A percentile compares a stretch with the other conserved stretches of the same genome.
phyloP scores from a whole-genome alignment of 441 rosid genomes.

The Arabidopsis lyrata region DNA sequence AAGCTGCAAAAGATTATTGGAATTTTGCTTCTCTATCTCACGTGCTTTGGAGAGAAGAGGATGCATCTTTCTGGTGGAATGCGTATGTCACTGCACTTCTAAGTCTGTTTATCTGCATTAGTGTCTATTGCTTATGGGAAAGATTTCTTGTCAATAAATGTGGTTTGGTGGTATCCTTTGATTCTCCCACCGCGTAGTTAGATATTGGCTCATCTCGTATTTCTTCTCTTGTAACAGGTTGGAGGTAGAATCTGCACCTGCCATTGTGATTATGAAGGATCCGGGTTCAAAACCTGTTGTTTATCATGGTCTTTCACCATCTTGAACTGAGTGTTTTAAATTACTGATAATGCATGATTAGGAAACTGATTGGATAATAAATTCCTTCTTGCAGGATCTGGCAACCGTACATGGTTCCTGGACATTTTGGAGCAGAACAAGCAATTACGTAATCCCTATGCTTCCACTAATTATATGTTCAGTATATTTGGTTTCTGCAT shows the following conservation, averaged over 20 bases:
- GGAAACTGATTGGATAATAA: constrained; percentile 41
- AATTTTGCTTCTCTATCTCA: constrained; percentile 81
- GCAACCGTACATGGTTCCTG: constrained; percentile 77
- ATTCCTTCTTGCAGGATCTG: constrained; percentile 61
- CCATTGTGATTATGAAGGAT: constrained; percentile 87
- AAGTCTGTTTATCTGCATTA: constrained; percentile 21
- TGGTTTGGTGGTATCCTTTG: constrained; percentile 23
- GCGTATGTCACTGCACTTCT: constrained; percentile 60
- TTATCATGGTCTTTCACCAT: constrained; percentile 68
- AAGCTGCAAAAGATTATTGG: constrained; percentile 81
- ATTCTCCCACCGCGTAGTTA: constrained; percentile 17
- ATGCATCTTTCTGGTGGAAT: constrained; percentile 96
- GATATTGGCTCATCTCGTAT: constrained; percentile 38
- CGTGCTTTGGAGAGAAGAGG: constrained; percentile 93
- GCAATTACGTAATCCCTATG: constrained; percentile 65
- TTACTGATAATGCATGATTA: constrained; percentile 31
- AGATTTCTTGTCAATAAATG: not conserved
- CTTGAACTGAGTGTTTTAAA: constrained; percentile 36
- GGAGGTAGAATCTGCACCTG: constrained; percentile 97
- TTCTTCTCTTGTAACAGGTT: constrained; percentile 63
- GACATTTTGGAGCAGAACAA: constrained; percentile 81
- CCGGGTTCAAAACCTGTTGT: constrained; percentile 91
- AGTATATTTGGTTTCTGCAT: constrained; percentile 25
- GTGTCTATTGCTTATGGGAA: constrained; percentile 20
- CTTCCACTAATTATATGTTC: constrained; percentile 33